Conservation (phyloP, 192 early-diverging fungal species). For the Entophlyctis helioformis region DNA sequence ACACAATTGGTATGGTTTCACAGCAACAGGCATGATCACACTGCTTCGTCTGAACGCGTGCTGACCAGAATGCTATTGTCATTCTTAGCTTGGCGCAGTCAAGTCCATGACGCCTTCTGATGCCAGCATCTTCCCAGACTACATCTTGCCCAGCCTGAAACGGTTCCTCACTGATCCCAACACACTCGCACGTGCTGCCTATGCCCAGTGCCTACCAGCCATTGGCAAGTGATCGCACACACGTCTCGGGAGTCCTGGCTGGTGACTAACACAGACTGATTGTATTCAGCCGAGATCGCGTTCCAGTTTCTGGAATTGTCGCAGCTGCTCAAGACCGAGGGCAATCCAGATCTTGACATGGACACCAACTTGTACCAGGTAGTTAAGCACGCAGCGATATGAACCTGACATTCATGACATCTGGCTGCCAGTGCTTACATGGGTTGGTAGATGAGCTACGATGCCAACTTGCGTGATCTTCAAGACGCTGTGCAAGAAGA, state of each 20-base stretch:
- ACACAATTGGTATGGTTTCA: constrained; percentile 51
- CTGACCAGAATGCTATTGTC: not conserved
- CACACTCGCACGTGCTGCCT: constrained; percentile 63
- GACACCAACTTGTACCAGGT: constrained; percentile 23
- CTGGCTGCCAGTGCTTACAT: too few relatives aligned
- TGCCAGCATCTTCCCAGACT: constrained; percentile 82
- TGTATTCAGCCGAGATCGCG: constrained; percentile 60
- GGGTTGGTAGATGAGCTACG: constrained; percentile 58
- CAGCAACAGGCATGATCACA: too few relatives aligned
- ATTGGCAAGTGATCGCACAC: constrained; percentile 17
- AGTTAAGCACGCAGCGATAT: too few relatives aligned
- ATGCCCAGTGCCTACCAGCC: constrained; percentile 68
- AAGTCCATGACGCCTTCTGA: constrained; percentile 67
- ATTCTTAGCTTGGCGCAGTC: constrained; percentile 53
- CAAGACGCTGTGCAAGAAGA: constrained; percentile 74
- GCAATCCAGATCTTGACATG: constrained; percentile 23
- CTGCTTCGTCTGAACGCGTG: too few relatives aligned
- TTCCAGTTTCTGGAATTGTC: constrained; percentile 60
- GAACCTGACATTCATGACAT: too few relatives aligned
- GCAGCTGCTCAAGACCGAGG: constrained; percentile 40
- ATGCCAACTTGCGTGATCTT: constrained; percentile 57
- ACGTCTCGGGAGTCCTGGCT: not conserved
- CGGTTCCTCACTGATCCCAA: constrained; percentile 59
- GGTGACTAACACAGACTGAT: not conserved
- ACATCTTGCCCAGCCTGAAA: constrained; percentile 67